Evolutionary conservation across 768 basidiomycete species (phyloP), one percentile per base, ranked within the genome.

Genomic region (Boletus eberwhitei): DNA sequence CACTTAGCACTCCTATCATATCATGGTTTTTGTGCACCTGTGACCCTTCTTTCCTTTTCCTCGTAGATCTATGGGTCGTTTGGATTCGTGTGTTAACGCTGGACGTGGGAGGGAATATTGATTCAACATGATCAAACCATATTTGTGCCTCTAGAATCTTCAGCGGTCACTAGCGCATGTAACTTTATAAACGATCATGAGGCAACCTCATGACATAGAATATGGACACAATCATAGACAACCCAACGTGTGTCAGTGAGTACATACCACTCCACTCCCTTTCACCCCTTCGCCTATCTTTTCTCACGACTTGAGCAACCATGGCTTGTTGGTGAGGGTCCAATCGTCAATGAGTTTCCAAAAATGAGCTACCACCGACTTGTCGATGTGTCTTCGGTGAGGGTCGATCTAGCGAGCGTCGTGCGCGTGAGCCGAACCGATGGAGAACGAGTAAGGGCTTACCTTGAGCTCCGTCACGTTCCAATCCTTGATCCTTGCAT

Each of bases 391-490:
- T 59, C 97, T 82, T 57, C 92, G 81, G 59, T 86, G 79, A 13
- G 86, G 87, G 63, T 99, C 96, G 61, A 98, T 93, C 95, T 97
- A 54, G 21, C 26, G 1, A 24, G 38, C n/a, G 13, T 32, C 9
- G 14, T n/a, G 7, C 2, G 9, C 38, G 9, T 26, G 12, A 13
- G 13, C 14, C 48, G 17, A 34, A 32, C 40, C n/a, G 22, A 35
- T 17, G 4, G 32, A 0, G 0, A 17, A 35, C 16, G 4, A 1
- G 3, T 0, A 1, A 22, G 11, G 3, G 11, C 4, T 17, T 59
- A 90, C 95, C 81, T 92, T 93, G 58, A 98, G 80, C 65, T 96
- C 91, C 0, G 90, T 90, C 17, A 99, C 96, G 61, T 98, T 98
- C 97, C 97, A 98, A 57, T 96, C 93, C 69, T 89, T 89, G 59